phyloP scores from a whole-genome alignment of 371 early-diverging fungal genomes.

The Caulochytrium protostelioides region DNA sequence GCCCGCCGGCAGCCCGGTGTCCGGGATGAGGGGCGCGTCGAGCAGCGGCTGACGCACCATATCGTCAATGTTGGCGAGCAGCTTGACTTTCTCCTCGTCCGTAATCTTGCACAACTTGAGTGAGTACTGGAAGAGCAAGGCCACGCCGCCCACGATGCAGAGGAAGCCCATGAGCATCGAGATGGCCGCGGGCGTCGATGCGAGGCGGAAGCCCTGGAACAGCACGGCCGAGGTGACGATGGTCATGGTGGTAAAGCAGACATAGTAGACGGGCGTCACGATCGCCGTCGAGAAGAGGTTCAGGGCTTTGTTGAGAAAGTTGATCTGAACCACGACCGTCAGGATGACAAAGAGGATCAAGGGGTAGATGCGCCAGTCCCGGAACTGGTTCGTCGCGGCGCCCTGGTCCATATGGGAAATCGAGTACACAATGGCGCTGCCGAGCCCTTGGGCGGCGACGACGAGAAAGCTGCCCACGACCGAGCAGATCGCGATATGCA shows the following conservation, averaged over 20 bases:
- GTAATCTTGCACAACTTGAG: too few species aligned
- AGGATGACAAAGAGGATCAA: slow-evolving; percentile 16
- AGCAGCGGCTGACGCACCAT: too few species aligned
- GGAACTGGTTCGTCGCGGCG: slow-evolving; percentile 15
- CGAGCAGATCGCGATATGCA: slow-evolving; percentile 76
- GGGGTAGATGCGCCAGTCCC: slow-evolving; percentile 16
- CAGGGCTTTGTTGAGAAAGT: slow-evolving; percentile 25
- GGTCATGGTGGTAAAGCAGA: slow-evolving; percentile 27
- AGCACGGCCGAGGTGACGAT: slow-evolving; percentile 20
- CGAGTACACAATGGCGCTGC: slow-evolving; percentile 19
- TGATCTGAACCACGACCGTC: slow-evolving; percentile 15
- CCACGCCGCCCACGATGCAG: slow-evolving; percentile 19
- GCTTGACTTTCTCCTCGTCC: too few species aligned
- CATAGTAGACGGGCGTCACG: slow-evolving; percentile 34
- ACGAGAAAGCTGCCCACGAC: slow-evolving; percentile 46
- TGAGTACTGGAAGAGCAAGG: slow-evolving; percentile 15
- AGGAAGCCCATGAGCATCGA: slow-evolving; percentile 19
- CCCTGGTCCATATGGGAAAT: slow-evolving; percentile 8
- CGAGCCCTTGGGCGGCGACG: slow-evolving; percentile 15
- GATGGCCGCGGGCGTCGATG: slow-evolving; percentile 6
- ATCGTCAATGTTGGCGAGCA: too few species aligned
- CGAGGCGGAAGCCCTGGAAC: slow-evolving; percentile 20
- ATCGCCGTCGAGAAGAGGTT: slow-evolving; percentile 20
- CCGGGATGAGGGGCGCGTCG: too few species aligned
- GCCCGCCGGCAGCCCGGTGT: too few species aligned